Evolutionary conservation across 305 asterid species (phyloP), one percentile per base, ranked within the genome.

Genomic region (Euphrasia arctica): DNA sequence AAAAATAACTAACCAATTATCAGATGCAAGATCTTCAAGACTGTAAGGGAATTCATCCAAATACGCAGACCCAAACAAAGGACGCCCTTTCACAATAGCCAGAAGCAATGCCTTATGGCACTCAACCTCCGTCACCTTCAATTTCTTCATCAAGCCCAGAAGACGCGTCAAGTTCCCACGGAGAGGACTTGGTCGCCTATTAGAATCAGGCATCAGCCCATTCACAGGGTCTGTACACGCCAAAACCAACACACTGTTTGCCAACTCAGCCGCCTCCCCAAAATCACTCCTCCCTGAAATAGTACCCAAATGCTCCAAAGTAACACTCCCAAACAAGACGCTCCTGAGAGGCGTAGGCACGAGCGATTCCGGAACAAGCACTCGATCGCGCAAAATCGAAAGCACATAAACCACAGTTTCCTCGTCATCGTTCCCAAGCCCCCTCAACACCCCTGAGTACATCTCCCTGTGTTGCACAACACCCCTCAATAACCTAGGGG

Each of bases 131-230:
- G 88, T 79, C 62, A 95, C 88, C 78, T 72, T 93, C 51, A 90
- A 79, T 77, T 90, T 93, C 82, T 93, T 93, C 95, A 88, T 85
- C 66, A 90, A 75, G 76, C 74, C 95, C 93, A 88, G 75, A 57
- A 93, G 81, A 8, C 99, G 87, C 62, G 77, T 86, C 14, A 71
- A 71, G 52, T 93, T 90, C 51, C 99, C 99, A 65, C 84, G 87
- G 60, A 86, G 80, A 51, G 93, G 95, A 77, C 72, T 77, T 57
- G 91, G 91, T 65, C 68, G 77, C 81, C 89, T 84, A 68, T 77
- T 79, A 75, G 72, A 75, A 82, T 85, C 95, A 0, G 96, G 95
- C 95, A 93, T 90, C 88, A 93, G 79, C 55, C 99, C 99, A 68
- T 93, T 93, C 31, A 66, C 76, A 68, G 96, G 92, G 73, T 93